phyloP scores from a whole-genome alignment of 768 basidiomycete species.

The Suillus plorans region DNA sequence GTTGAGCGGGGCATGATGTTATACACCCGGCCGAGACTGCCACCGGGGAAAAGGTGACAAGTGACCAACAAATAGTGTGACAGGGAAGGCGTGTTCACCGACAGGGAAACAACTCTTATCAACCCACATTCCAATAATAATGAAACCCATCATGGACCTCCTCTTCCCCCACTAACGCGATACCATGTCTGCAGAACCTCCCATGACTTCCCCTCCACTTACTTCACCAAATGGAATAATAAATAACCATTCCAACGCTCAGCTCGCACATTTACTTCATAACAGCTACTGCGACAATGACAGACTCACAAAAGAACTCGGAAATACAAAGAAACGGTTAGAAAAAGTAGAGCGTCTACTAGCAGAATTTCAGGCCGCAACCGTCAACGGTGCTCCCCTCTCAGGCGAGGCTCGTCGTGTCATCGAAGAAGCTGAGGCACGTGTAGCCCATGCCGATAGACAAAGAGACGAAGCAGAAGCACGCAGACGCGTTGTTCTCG shows the following conservation, averaged over 20 bases:
- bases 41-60: constrained; percentile 4
- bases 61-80: constrained; percentile 4
- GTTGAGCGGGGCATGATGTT: constrained; percentile 8
- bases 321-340: constrained; percentile 38
- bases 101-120: constrained; percentile 6
- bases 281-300: constrained; percentile 55
- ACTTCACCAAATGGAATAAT: constrained; percentile 19
- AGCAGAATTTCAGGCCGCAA: constrained; percentile 23
- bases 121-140: constrained; percentile 4
- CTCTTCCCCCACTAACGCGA: constrained; percentile 2
- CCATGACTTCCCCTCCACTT: constrained; percentile 12
- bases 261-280: constrained; percentile 58
- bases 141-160: constrained; percentile 7
- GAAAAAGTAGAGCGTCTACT: constrained; percentile 55
- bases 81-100: constrained; percentile 6
- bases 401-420: constrained; percentile 36
- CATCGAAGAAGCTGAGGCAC: constrained; percentile 48
- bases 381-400: constrained; percentile 19
- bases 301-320: constrained; percentile 49
- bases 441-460: constrained; percentile 48
- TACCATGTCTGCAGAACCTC: constrained; percentile 22
- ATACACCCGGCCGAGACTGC: constrained; percentile 8
- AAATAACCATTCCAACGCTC: constrained; percentile 39
- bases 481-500: constrained; percentile 41
- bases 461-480: constrained; percentile 57